phyloP scores from a whole-genome alignment of 805 yeast species.

The Metschnikowia shivogae region DNA sequence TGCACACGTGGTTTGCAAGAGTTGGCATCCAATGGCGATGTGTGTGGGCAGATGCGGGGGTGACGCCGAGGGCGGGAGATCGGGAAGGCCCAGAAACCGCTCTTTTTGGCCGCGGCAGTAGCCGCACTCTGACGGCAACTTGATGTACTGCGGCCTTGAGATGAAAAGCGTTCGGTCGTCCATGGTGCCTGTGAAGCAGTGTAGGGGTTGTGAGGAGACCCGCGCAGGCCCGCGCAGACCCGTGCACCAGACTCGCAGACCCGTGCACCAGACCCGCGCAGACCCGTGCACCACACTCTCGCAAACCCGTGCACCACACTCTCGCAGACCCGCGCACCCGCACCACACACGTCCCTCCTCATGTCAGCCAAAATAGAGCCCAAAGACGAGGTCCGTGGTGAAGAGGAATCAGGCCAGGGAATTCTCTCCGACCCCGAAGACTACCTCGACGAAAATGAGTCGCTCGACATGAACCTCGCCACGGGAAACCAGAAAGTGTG shows the following conservation, averaged over 20 bases:
- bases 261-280: background rate
- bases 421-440: constrained; percentile 43
- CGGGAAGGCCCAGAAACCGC: constrained; percentile 22
- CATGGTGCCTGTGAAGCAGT: background rate
- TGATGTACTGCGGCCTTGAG: constrained; percentile 43
- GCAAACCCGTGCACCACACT: background rate
- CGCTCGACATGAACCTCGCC: constrained; percentile 70
- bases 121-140: constrained; percentile 53
- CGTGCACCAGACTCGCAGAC: constrained; percentile 1
- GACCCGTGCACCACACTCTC: constrained; percentile 3
- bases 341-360: background rate
- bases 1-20: constrained; percentile 42
- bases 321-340: background rate
- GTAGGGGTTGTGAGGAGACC: too few relatives aligned
- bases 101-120: constrained; percentile 57
- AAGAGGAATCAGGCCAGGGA: constrained; percentile 25
- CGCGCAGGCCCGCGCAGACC: too few relatives aligned
- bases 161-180: constrained; percentile 22
- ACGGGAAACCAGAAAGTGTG: constrained; percentile 72
- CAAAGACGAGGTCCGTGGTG: constrained; percentile 7
- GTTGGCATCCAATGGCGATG: constrained; percentile 36
- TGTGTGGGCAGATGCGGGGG: constrained; percentile 18
- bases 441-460: constrained; percentile 53
- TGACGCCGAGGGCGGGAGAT: constrained; percentile 22
- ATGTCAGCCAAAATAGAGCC: constrained; percentile 3